Conservation (phyloP, 2,329 filamentous ascomycete genomes). For the Penicillium crustosum region DNA sequence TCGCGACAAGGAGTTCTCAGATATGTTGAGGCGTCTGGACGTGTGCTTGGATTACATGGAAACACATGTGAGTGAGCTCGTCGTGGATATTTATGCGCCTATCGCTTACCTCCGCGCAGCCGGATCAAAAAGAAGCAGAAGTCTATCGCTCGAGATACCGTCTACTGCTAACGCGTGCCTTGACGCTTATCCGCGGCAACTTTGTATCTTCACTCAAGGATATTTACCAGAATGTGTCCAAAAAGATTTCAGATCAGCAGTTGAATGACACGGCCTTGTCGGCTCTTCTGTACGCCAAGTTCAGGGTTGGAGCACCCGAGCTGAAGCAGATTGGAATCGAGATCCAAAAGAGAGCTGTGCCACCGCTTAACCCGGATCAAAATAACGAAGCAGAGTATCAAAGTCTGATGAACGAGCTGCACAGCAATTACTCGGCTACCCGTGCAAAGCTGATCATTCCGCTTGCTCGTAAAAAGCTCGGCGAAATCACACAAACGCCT, state of each 20-base stretch:
- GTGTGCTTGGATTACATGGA: slow-evolving; percentile 92
- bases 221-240: slow-evolving; percentile 61
- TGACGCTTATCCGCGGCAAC: slow-evolving; percentile 66
- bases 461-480: slow-evolving; percentile 61
- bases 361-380: slow-evolving; percentile 59
- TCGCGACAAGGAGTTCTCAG: slow-evolving; percentile 77
- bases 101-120: slow-evolving; percentile 47
- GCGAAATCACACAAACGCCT: slow-evolving; percentile 56
- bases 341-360: slow-evolving; percentile 65
- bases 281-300: slow-evolving; percentile 69
- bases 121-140: slow-evolving; percentile 81
- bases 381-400: slow-evolving; percentile 64
- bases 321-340: slow-evolving; percentile 66
- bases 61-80: slow-evolving; percentile 62
- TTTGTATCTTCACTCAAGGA: slow-evolving; percentile 64
- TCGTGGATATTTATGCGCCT: not conserved
- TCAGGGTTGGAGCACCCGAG: slow-evolving; percentile 64
- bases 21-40: slow-evolving; percentile 84
- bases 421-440: slow-evolving; percentile 62
- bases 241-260: slow-evolving; percentile 64
- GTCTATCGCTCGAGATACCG: slow-evolving; percentile 86
- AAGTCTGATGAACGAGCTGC: slow-evolving; percentile 64
- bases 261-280: slow-evolving; percentile 72
- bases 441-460: slow-evolving; percentile 60
- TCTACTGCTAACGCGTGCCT: slow-evolving; percentile 68